Evolutionary conservation across 148 eudicot species (phyloP).

Genomic region (Suaeda aralocaspica): DNA sequence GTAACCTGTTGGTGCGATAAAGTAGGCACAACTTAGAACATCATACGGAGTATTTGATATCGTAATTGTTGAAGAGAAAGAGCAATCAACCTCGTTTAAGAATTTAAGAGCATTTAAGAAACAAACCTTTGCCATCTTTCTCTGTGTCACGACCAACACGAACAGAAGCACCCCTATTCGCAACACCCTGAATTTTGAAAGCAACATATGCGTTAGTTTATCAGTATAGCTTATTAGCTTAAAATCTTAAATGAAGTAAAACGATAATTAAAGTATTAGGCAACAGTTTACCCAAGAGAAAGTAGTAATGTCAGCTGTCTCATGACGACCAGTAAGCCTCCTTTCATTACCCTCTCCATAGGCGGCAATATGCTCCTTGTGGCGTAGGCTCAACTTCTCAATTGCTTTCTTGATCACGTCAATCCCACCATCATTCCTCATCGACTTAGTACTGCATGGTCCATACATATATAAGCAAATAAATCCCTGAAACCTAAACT

Average conservation of each 20-base stretch:
- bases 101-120: no score
- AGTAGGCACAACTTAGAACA: not conserved
- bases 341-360: conserved; percentile 68
- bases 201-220: not conserved
- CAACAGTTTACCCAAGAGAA: conserved; percentile 45
- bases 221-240: no score
- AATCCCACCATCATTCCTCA: conserved; percentile 43
- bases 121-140: conserved; percentile 44
- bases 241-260: no score
- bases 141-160: conserved; percentile 61
- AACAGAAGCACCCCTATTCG: conserved; percentile 59
- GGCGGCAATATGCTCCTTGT: conserved; percentile 50
- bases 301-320: conserved; percentile 48
- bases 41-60: not conserved
- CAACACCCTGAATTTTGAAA: conserved; percentile 46
- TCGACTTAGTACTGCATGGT: conserved; percentile 40
- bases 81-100: no score
- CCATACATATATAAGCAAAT: not conserved
- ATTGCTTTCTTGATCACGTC: conserved; percentile 47
- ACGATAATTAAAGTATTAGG: no score
- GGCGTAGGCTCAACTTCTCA: conserved; percentile 44
- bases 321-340: conserved; percentile 56
- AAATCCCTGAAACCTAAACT: not conserved
- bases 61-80: no score
- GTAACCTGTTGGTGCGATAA: conserved; percentile 31